These are phyloP conservation scores for Pythium oligandrum DNA, from an alignment of 352 stramenopile species.

Conservation along the genomic window DNA sequence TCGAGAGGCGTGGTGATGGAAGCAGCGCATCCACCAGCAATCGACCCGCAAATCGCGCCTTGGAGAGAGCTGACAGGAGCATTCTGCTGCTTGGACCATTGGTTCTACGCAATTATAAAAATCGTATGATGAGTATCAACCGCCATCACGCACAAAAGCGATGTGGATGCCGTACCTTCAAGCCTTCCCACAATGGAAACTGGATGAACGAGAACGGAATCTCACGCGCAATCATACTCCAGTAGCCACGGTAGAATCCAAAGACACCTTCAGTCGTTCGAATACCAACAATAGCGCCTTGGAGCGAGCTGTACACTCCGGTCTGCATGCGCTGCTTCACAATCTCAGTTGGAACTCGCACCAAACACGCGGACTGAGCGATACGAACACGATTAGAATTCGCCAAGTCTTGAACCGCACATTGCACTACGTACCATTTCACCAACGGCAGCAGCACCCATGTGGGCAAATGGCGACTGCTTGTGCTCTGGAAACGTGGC, in stretches of 20 bases:
- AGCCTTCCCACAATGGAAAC: conserved; percentile 98
- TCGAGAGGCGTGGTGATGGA: conserved; percentile 99
- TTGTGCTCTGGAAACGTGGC: conserved; percentile 51
- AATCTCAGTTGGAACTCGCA: conserved; percentile 98
- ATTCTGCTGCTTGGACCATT: conserved; percentile 78
- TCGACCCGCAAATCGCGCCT: conserved; percentile 92
- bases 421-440: conserved; percentile 76
- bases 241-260: conserved; percentile 97
- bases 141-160: too few relatives aligned
- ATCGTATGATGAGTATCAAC: too few relatives aligned
- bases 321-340: conserved; percentile 99
- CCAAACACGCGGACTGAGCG: conserved; percentile 89
- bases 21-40: conserved; percentile 93
- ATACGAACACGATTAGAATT: conserved; percentile 5
- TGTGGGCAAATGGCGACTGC: conserved; percentile 90
- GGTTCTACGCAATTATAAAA: conserved; percentile 25
- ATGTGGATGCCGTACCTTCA: conserved; percentile 74
- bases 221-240: conserved; percentile 97
- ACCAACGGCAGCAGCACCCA: conserved; percentile 92
- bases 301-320: conserved; percentile 75
- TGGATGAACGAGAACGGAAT: conserved; percentile 99
- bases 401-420: not conserved
- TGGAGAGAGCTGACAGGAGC: conserved; percentile 86
- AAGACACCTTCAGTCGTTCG: conserved; percentile 62
- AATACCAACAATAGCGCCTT: conserved; percentile 72